phyloP scores from a whole-genome alignment of 768 basidiomycete genomes.

The Phanerochaete sordida region DNA sequence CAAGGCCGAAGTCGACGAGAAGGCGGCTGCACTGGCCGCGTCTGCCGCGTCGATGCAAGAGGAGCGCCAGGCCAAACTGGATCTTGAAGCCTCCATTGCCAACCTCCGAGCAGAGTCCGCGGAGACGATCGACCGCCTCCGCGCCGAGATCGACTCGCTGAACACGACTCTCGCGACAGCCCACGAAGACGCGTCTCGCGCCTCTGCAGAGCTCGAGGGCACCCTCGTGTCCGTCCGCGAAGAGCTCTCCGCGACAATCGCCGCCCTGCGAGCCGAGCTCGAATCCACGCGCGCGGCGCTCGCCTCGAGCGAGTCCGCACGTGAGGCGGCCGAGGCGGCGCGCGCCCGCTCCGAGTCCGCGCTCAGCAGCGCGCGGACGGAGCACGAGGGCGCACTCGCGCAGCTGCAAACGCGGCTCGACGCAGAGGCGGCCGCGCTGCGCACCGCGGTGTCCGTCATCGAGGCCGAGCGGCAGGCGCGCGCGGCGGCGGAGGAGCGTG shows the following conservation, averaged over 20 bases:
- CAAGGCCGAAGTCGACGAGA: neutral
- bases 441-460: neutral
- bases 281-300: neutral
- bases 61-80: conserved; percentile 2
- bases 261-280: neutral
- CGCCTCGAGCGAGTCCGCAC: neutral
- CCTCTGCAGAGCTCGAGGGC: neutral
- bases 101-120: neutral
- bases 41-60: neutral
- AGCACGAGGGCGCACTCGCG: neutral
- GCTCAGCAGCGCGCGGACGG: neutral
- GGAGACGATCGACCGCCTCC: neutral
- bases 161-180: neutral
- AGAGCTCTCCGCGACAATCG: neutral
- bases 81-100: neutral
- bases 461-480: conserved; percentile 1
- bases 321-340: neutral
- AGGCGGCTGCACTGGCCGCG: neutral
- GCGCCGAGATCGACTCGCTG: neutral
- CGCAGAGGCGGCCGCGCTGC: neutral
- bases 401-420: neutral
- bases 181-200: neutral
- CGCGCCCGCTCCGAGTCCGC: neutral
- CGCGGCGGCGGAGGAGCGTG: neutral
- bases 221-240: neutral